Evolutionary conservation across 2,329 filamentous ascomycete genomes (phyloP).

Genomic region (Plectosphaerella plurivora): DNA sequence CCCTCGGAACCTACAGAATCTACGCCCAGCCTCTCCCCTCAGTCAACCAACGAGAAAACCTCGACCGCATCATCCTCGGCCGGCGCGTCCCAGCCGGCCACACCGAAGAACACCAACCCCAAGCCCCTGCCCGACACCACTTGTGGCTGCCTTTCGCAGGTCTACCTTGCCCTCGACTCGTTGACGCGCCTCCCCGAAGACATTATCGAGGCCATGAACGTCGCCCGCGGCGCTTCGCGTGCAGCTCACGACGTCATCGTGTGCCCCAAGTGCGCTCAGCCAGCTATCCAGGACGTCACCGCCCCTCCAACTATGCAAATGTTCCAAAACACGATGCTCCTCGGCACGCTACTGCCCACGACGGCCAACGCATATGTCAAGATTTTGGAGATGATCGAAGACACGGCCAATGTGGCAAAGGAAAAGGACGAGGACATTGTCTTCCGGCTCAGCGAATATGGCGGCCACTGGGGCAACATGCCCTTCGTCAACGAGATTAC

Average conservation of each 20-base stretch:
- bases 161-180: slow-evolving; percentile 47
- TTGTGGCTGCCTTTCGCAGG: slow-evolving; percentile 44
- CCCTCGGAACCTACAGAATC: not conserved
- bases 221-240: slow-evolving; percentile 42
- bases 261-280: slow-evolving; percentile 44
- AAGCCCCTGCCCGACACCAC: slow-evolving; percentile 9
- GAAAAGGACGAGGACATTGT: slow-evolving; percentile 33
- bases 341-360: slow-evolving; percentile 53
- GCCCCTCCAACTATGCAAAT: slow-evolving; percentile 37
- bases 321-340: slow-evolving; percentile 56
- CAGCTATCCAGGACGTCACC: slow-evolving; percentile 26
- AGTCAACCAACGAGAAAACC: not conserved
- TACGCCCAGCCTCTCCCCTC: slow-evolving; percentile 1
- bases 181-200: slow-evolving; percentile 41
- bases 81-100: slow-evolving; percentile 1
- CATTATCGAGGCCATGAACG: slow-evolving; percentile 40
- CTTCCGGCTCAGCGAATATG: slow-evolving; percentile 42
- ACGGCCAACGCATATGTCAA: slow-evolving; percentile 53
- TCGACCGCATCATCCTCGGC: slow-evolving; percentile 6
- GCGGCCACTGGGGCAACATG: slow-evolving; percentile 42
- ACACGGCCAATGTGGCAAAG: slow-evolving; percentile 40
- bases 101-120: slow-evolving; percentile 4
- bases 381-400: slow-evolving; percentile 51
- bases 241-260: slow-evolving; percentile 46
- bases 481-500: slow-evolving; percentile 12